A percentile compares a stretch with the other conserved stretches of the same genome.
Evolutionary conservation across 768 basidiomycete species (phyloP).

Genomic region (Hypholoma sublateritium): DNA sequence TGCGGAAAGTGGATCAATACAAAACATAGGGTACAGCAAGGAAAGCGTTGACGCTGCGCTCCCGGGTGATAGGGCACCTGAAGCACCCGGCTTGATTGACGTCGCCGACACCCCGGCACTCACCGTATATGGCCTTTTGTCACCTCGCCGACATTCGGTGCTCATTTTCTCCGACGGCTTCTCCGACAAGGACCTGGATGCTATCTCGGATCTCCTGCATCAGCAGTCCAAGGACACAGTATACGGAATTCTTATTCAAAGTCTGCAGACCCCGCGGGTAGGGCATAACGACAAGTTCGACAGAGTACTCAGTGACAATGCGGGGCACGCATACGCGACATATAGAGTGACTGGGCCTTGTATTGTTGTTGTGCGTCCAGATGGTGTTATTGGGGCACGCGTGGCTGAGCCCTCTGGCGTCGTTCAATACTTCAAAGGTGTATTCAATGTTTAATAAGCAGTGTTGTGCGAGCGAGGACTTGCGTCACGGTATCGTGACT

Average conservation of each 20-base stretch:
- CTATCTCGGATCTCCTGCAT: neutral
- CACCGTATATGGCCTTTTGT: conserved; percentile 17
- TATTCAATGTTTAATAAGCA: neutral
- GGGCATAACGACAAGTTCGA: neutral
- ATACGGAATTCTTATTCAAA: conserved; percentile 14
- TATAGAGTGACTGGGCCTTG: conserved; percentile 47
- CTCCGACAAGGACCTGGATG: conserved; percentile 7
- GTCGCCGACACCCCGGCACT: conserved; percentile 3
- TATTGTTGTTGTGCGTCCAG: conserved; percentile 32
- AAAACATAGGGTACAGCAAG: conserved; percentile 21
- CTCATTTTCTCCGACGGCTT: conserved; percentile 29
- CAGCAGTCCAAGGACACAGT: conserved; percentile 6
- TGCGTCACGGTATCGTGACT: no score
- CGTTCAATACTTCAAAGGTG: conserved; percentile 3
- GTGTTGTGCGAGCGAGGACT: no score
- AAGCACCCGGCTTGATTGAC: conserved; percentile 31
- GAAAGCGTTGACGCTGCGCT: conserved; percentile 23
- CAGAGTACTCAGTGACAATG: conserved; percentile 21
- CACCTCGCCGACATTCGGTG: conserved; percentile 29
- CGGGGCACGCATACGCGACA: conserved; percentile 24
- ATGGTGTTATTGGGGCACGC: conserved; percentile 28
- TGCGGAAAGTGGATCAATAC: conserved; percentile 3
- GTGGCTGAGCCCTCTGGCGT: conserved; percentile 8
- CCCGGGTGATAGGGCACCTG: conserved; percentile 49
- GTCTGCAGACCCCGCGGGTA: neutral